Evolutionary conservation across 306 rosid species (phyloP).

Genomic region (Malus orientalis): DNA sequence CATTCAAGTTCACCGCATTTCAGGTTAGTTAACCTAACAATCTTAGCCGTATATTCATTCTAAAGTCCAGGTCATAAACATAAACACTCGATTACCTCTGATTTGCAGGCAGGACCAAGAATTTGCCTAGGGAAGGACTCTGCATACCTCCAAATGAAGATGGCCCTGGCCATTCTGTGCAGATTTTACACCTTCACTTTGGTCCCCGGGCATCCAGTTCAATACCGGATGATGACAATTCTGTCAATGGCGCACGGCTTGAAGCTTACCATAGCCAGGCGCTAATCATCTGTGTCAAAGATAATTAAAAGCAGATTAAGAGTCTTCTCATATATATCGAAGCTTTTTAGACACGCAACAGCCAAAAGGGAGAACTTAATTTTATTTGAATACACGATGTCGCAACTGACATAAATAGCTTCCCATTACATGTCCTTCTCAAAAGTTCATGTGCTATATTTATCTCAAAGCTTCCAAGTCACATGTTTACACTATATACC

Average conservation of each 20-base stretch:
- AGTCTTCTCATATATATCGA: background rate
- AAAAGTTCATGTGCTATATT: background rate
- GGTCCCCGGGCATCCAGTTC: slow-evolving; percentile 58
- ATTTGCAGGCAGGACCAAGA: slow-evolving; percentile 77
- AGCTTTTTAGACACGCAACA: background rate
- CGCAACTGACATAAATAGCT: background rate
- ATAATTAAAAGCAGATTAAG: slow-evolving; percentile 6
- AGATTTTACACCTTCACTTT: slow-evolving; percentile 74
- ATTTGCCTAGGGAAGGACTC: slow-evolving; percentile 96
- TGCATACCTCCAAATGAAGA: slow-evolving; percentile 92
- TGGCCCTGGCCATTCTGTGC: slow-evolving; percentile 73
- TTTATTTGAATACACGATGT: background rate
- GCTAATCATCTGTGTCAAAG: slow-evolving; percentile 7
- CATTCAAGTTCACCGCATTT: slow-evolving; percentile 92
- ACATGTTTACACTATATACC: background rate
- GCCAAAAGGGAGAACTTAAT: background rate
- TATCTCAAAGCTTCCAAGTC: background rate
- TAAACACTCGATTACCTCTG: background rate
- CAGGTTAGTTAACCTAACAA: slow-evolving; percentile 36
- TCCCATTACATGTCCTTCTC: background rate
- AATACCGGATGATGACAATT: slow-evolving; percentile 87
- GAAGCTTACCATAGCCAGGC: slow-evolving; percentile 55
- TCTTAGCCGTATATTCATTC: background rate
- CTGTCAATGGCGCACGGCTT: slow-evolving; percentile 86
- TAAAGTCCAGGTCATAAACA: background rate